phyloP scores from a whole-genome alignment of 2,329 filamentous ascomycete genomes.

The Colletotrichum chlorophyti region DNA sequence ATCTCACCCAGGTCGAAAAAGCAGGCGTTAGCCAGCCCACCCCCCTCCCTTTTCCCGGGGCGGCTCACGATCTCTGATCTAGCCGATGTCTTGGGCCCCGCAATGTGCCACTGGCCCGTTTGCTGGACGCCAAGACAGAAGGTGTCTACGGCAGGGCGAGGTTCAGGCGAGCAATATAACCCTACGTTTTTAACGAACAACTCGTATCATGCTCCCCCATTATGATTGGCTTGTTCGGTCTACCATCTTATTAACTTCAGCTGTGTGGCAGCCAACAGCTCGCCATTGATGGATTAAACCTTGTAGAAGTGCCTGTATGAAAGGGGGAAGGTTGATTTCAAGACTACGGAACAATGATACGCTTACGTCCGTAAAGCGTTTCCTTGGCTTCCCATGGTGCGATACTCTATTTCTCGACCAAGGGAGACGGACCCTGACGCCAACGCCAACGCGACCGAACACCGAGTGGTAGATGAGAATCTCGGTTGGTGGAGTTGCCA shows the following conservation, averaged over 20 bases:
- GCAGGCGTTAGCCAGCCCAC: neutral
- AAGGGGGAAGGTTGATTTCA: too few relatives aligned
- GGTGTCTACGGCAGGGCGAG: neutral
- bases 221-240: too few relatives aligned
- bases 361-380: too few relatives aligned
- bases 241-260: too few relatives aligned
- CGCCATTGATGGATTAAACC: too few relatives aligned
- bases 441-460: slow-evolving; percentile 4
- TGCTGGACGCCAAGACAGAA: neutral
- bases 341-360: too few relatives aligned
- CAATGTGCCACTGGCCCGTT: slow-evolving; percentile 13
- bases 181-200: neutral
- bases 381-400: neutral
- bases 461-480: slow-evolving; percentile 5
- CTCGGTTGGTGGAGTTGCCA: neutral
- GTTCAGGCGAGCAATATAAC: neutral
- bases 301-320: too few relatives aligned
- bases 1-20: too few relatives aligned
- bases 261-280: too few relatives aligned
- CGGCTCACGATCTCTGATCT: slow-evolving; percentile 29
- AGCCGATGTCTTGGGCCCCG: slow-evolving; percentile 23
- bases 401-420: neutral
- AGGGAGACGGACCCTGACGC: neutral
- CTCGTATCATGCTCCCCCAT: too few relatives aligned
- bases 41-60: slow-evolving; percentile 4